Evolutionary conservation across 2,329 filamentous ascomycete species (phyloP), one percentile per base, ranked within the genome.

Genomic region (Shiraia sp.): DNA sequence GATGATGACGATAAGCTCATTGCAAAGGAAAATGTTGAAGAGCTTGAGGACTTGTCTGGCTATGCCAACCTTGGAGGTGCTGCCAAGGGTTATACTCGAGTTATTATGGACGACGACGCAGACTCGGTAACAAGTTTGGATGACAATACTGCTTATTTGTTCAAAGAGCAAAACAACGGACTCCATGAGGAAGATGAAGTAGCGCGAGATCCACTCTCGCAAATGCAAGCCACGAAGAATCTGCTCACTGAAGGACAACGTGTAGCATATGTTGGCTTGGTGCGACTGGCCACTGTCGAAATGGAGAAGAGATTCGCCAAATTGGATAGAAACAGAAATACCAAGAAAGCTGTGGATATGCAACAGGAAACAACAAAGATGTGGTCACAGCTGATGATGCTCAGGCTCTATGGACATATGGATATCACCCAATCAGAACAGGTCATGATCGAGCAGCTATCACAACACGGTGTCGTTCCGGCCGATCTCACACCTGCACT

Each of bases 351-450:
- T 30, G 67, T 90, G 9, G 78, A 81, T 22, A 73, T 86, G 47
- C 82, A 87, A 0, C 74, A 83, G 9, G 93, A 96, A 68, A 81
- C 85, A 25, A 86, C 88, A 74, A 87, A 87, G 69, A 96, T 96
- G 87, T 99, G 92, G 92, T 85, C 88, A 42, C 93, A 99, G 68
- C 95, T 95, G 74, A 95, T 96, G 80, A 99, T 99, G 91, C 83
- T 96, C 46, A 83, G 92, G 16, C 69, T 99, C 10, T 99, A 97
- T 68, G 76, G 83, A 10, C 93, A 99, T 70, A 99, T 99, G 93
- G 93, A 99, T 46, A 95, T 99, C 60, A 90, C 85, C 61, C 77
- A 86, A 15, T 85, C 82, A 10, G 93, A 99, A 71, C 93, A 99
- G 74, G 78, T 99, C 68, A 99, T 99, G 93, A 96, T 99, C 55